Percentiles rank a stretch among this genome's conserved stretches.
Evolutionary conservation across 2,329 filamentous ascomycete species (phyloP).

Genomic region (Penicillium fuscoglaucum): DNA sequence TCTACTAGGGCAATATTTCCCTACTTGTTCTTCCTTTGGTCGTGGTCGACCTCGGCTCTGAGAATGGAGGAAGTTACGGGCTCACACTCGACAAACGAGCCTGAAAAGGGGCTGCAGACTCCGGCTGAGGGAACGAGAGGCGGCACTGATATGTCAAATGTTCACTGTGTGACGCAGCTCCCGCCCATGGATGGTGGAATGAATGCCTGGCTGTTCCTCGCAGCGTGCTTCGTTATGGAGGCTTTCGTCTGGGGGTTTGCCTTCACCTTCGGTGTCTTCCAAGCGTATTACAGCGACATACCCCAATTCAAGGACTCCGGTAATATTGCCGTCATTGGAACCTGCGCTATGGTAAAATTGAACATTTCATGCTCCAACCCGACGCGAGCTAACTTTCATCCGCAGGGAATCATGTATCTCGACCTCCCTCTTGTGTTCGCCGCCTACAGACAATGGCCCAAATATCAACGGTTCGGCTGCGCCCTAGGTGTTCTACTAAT

Average conservation of each 20-base stretch:
- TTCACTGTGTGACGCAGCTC: not conserved
- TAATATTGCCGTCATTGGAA: constrained; percentile 25
- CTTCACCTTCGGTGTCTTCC: constrained; percentile 26
- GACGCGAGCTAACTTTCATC: too few relatives aligned
- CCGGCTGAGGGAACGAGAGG: not conserved
- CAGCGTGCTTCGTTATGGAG: constrained; percentile 54
- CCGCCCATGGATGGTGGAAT: constrained; percentile 42
- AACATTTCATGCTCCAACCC: not conserved
- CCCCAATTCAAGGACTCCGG: constrained; percentile 18
- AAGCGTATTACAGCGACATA: constrained; percentile 27
- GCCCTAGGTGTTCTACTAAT: constrained; percentile 24
- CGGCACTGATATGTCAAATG: not conserved
- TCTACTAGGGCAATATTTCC: not conserved
- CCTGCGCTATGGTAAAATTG: constrained; percentile 16
- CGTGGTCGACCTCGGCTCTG: not conserved
- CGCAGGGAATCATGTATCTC: not conserved
- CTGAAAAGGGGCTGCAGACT: constrained; percentile 2
- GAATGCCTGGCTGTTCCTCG: constrained; percentile 50
- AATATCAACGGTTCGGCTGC: constrained; percentile 18
- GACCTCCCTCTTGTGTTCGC: constrained; percentile 20
- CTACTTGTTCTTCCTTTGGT: not conserved
- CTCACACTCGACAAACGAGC: not conserved
- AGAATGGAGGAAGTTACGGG: constrained; percentile 5
- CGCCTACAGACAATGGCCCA: constrained; percentile 18
- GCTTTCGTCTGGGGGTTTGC: constrained; percentile 54